A percentile compares a stretch with the other conserved stretches of the same genome.
Conservation (phyloP, 2,329 filamentous ascomycete species). For the Sporothrix pseudoabietina region DNA sequence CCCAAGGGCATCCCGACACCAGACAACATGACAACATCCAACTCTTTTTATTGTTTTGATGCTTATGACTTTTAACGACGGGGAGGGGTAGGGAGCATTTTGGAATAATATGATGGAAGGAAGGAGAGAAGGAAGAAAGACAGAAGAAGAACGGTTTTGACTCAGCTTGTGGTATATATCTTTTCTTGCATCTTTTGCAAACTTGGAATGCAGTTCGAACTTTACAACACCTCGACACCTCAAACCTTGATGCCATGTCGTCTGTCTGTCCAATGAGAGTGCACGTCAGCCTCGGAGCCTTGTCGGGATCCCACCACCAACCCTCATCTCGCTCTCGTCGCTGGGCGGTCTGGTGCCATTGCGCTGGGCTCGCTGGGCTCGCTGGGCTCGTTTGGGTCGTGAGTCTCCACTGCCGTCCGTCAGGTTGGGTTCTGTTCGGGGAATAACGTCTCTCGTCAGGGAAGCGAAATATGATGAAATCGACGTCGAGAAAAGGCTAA, state of each 20-base stretch:
- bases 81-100: not conserved
- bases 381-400: not conserved
- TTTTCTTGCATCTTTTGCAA: not conserved
- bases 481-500: slow-evolving; percentile 26
- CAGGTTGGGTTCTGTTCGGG: not conserved
- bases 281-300: not conserved
- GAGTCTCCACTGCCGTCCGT: not conserved
- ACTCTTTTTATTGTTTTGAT: slow-evolving; percentile 15
- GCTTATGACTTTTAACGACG: slow-evolving; percentile 25
- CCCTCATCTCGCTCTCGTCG: not conserved
- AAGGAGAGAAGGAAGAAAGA: not conserved
- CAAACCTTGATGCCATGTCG: not conserved
- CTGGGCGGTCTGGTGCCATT: not conserved
- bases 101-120: not conserved
- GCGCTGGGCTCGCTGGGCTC: not conserved
- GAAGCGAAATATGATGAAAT: slow-evolving; percentile 28
- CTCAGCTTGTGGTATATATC: slow-evolving; percentile 13
- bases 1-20: not conserved
- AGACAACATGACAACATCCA: not conserved
- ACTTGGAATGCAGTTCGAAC: not conserved
- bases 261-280: slow-evolving; percentile 4
- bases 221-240: not conserved
- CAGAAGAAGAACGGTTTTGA: not conserved
- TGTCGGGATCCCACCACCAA: not conserved
- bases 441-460: not conserved